These are phyloP conservation scores for Pythium oligandrum DNA, from an alignment of 352 stramenopile species.

Conservation along the genomic window DNA sequence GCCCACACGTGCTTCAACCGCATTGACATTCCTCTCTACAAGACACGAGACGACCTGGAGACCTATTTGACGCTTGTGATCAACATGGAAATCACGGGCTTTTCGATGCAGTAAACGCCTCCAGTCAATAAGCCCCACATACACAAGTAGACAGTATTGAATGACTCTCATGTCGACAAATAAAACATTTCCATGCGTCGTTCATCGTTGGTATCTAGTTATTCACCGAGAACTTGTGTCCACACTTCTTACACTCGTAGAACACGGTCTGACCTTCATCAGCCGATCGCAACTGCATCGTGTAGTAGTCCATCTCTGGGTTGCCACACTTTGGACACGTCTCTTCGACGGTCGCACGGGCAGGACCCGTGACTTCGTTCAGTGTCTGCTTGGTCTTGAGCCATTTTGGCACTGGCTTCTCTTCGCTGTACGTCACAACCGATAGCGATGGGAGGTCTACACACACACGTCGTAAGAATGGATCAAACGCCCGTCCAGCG, in stretches of 20 bases:
- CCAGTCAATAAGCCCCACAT: too few relatives aligned
- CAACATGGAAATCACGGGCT: constrained; percentile 96
- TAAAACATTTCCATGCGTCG: too few relatives aligned
- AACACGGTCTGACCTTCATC: constrained; percentile 99
- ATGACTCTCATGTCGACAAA: too few relatives aligned
- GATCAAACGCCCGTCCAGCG: constrained; percentile 1
- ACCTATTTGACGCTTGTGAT: constrained; percentile 97
- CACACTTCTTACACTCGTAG: constrained; percentile 99
- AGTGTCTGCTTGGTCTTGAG: constrained; percentile 63
- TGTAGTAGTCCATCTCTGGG: constrained; percentile 98
- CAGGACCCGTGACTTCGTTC: constrained; percentile 81
- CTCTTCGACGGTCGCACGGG: constrained; percentile 96
- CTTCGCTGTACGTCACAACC: constrained; percentile 68
- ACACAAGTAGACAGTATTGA: too few relatives aligned
- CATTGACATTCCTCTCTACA: constrained; percentile 80
- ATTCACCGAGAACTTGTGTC: constrained; percentile 87
- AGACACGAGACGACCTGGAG: constrained; percentile 76
- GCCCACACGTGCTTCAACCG: constrained; percentile 88
- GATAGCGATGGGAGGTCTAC: constrained; percentile 76
- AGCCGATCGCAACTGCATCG: constrained; percentile 97
- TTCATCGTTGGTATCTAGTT: constrained; percentile 40
- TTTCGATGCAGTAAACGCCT: constrained; percentile 91
- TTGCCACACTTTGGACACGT: constrained; percentile 97
- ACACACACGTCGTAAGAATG: background rate
- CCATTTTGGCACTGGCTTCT: constrained; percentile 80